These are phyloP conservation scores for Suhomyces choctaworum DNA, from an alignment of 1,139 yeast species.

Conservation along the genomic window DNA sequence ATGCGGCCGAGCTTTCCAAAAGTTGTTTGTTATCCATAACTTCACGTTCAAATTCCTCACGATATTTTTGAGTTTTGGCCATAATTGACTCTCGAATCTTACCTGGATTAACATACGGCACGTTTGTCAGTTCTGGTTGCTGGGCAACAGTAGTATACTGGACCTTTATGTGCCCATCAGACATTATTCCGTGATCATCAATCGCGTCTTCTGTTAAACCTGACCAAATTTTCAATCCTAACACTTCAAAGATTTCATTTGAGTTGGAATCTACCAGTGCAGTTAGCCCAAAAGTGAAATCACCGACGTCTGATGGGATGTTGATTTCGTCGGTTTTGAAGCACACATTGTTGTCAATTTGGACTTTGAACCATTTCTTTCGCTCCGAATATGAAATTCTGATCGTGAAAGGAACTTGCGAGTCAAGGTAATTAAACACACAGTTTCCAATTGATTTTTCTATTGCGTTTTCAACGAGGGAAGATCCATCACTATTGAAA, in stretches of 20 bases:
- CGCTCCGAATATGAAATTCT: constrained; percentile 58
- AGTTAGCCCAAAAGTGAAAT: constrained; percentile 53
- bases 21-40: background rate
- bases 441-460: constrained; percentile 55
- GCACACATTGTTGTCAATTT: constrained; percentile 68
- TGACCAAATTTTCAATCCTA: constrained; percentile 55
- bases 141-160: constrained; percentile 22
- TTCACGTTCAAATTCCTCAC: constrained; percentile 21
- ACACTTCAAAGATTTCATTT: constrained; percentile 60
- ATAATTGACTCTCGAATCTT: constrained; percentile 37
- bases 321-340: constrained; percentile 59
- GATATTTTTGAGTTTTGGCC: constrained; percentile 35
- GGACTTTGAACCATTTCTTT: constrained; percentile 53
- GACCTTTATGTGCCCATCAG: constrained; percentile 42
- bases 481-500: constrained; percentile 57
- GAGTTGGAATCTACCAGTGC: constrained; percentile 40
- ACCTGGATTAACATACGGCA: constrained; percentile 20
- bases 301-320: constrained; percentile 30
- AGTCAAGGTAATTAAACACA: constrained; percentile 57
- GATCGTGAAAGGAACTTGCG: constrained; percentile 68
- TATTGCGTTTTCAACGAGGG: constrained; percentile 14
- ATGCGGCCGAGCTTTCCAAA: background rate
- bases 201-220: constrained; percentile 54
- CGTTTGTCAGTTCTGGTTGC: constrained; percentile 13
- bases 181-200: constrained; percentile 58